Conservation (phyloP, 1,139 yeast genomes). For the Hanseniaspora uvarum region DNA sequence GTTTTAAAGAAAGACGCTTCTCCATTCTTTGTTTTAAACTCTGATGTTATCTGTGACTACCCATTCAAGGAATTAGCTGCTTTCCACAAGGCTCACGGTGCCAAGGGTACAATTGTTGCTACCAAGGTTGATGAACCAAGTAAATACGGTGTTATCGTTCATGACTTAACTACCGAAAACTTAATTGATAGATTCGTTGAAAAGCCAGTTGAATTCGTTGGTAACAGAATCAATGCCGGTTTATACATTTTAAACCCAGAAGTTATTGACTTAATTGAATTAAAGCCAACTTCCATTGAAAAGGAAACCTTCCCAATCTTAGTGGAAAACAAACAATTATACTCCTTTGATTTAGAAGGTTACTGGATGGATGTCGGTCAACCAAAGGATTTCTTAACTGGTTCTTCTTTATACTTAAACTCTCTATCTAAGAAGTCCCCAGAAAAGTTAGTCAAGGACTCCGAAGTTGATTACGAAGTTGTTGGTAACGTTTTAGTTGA, state of each 20-base stretch:
- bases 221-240: conserved; percentile 97
- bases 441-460: conserved; percentile 50
- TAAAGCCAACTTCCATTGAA: conserved; percentile 98
- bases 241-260: conserved; percentile 92
- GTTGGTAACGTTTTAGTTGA: conserved; percentile 93
- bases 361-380: conserved; percentile 99
- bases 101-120: conserved; percentile 96
- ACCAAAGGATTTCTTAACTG: conserved; percentile 98
- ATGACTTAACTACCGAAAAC: conserved; percentile 83
- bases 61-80: conserved; percentile 87
- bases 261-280: conserved; percentile 89
- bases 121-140: conserved; percentile 99
- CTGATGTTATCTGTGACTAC: conserved; percentile 97
- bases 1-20: conserved; percentile 87
- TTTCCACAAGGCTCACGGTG: conserved; percentile 94
- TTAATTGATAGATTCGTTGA: conserved; percentile 97
- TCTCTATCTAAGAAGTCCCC: conserved; percentile 76
- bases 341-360: conserved; percentile 95
- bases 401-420: conserved; percentile 85
- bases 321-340: conserved; percentile 78
- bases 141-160: conserved; percentile 98
- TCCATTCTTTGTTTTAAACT: conserved; percentile 95
- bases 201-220: conserved; percentile 98
- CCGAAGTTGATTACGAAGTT: conserved; percentile 48
- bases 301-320: conserved; percentile 98